A percentile compares a stretch with the other conserved stretches of the same genome.
phyloP scores from a whole-genome alignment of 192 early-diverging fungal species.

The Cetraspora pellucida region DNA sequence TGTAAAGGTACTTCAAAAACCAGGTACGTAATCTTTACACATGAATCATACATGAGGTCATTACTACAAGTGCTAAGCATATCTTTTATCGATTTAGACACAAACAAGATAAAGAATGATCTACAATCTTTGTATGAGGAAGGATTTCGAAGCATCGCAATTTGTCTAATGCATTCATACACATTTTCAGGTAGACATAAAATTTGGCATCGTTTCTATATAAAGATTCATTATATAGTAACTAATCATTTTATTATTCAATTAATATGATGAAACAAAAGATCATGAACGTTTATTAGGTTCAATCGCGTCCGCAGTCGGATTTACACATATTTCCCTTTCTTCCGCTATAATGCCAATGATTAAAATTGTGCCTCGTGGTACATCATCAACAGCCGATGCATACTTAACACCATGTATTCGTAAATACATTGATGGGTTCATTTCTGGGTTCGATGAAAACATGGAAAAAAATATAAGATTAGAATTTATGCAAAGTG shows the following conservation, averaged over 20 bases:
- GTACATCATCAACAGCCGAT: constrained; percentile 86
- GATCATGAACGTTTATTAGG: constrained; percentile 81
- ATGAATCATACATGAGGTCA: background rate
- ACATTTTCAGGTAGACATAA: constrained; percentile 68
- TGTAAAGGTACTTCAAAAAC: constrained; percentile 68
- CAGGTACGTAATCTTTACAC: constrained; percentile 46
- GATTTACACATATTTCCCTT: constrained; percentile 85
- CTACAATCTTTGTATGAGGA: constrained; percentile 61
- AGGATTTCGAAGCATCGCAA: constrained; percentile 86
- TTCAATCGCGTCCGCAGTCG: constrained; percentile 65
- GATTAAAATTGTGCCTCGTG: constrained; percentile 94
- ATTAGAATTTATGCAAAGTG: constrained; percentile 95
- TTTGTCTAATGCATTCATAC: constrained; percentile 94
- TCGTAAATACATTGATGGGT: constrained; percentile 80
- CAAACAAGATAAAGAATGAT: constrained; percentile 55
- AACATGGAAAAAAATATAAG: constrained; percentile 56
- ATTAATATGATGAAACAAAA: constrained; percentile 12
- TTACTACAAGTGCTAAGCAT: background rate
- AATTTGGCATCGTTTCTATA: background rate
- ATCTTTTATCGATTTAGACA: constrained; percentile 49
- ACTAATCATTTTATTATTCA: background rate
- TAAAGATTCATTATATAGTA: background rate
- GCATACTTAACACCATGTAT: constrained; percentile 96
- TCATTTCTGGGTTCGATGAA: constrained; percentile 84
- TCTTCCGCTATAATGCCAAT: constrained; percentile 85